phyloP scores from a whole-genome alignment of 768 basidiomycete species.

The Lactarius pseudohatsudake region DNA sequence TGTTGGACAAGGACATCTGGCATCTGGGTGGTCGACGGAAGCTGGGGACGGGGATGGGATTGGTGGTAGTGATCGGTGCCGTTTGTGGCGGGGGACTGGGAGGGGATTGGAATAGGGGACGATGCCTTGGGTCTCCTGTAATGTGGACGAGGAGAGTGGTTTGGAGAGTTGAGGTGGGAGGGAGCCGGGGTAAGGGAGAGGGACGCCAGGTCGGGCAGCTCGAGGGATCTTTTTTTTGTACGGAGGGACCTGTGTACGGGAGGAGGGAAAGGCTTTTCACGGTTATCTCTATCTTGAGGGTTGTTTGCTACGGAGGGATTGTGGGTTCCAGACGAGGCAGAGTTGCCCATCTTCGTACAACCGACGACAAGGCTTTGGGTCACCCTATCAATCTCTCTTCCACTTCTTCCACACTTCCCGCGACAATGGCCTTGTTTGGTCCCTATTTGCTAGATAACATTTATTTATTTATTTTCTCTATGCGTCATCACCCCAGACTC shows the following conservation, averaged over 20 bases:
- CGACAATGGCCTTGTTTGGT: constrained; percentile 14
- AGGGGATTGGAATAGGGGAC: constrained; percentile 51
- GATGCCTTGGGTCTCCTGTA: constrained; percentile 45
- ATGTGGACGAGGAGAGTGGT: constrained; percentile 44
- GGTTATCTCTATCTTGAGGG: constrained; percentile 24
- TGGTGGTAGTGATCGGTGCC: constrained; percentile 27
- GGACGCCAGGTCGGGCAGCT: constrained; percentile 69
- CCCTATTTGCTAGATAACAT: background rate
- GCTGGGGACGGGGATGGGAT: constrained; percentile 26
- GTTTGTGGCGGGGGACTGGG: constrained; percentile 32
- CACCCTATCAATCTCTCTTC: constrained; percentile 1
- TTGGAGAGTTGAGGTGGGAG: constrained; percentile 39
- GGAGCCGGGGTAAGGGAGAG: constrained; percentile 47
- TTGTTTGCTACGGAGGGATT: constrained; percentile 21
- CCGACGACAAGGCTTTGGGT: constrained; percentile 9
- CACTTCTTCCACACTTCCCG: constrained; percentile 1
- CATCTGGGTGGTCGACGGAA: constrained; percentile 37
- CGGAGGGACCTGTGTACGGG: constrained; percentile 60
- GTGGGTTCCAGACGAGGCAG: constrained; percentile 24
- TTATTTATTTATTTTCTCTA: background rate
- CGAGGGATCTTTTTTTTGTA: constrained; percentile 69
- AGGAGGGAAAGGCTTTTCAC: constrained; percentile 32
- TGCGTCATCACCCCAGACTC: constrained; percentile 6
- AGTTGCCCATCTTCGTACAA: constrained; percentile 26
- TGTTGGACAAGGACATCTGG: constrained; percentile 43